phyloP scores from a whole-genome alignment of 2,329 filamentous ascomycete species.

The Penicillium frequentans region DNA sequence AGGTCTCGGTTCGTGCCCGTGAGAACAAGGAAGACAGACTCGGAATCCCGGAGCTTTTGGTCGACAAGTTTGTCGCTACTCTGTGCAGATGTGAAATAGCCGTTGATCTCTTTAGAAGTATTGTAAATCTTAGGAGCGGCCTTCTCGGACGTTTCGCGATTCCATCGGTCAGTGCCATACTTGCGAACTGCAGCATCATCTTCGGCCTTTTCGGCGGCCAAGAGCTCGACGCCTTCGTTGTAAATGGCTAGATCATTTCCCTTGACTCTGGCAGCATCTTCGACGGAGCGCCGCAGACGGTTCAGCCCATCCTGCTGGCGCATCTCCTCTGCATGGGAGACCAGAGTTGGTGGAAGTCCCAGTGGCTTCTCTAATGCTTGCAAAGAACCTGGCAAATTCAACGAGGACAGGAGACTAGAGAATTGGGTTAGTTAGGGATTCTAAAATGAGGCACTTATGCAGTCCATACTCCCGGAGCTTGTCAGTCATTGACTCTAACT shows the following conservation, averaged over 20 bases:
- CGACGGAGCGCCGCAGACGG: slow-evolving; percentile 73
- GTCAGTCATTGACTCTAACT: slow-evolving; percentile 78
- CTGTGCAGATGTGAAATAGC: slow-evolving; percentile 75
- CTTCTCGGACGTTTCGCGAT: slow-evolving; percentile 64
- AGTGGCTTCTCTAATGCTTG: slow-evolving; percentile 95
- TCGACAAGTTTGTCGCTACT: slow-evolving; percentile 70
- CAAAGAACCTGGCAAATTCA: slow-evolving; percentile 87
- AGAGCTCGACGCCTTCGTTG: slow-evolving; percentile 75
- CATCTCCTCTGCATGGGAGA: slow-evolving; percentile 91
- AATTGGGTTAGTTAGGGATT: slow-evolving; percentile 8
- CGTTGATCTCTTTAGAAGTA: slow-evolving; percentile 75
- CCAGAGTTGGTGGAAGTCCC: slow-evolving; percentile 78
- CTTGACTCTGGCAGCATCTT: slow-evolving; percentile 89
- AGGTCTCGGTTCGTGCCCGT: slow-evolving; percentile 77
- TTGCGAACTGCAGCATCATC: slow-evolving; percentile 73
- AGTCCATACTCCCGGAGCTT: slow-evolving; percentile 66
- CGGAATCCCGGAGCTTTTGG: slow-evolving; percentile 74
- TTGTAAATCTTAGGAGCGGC: slow-evolving; percentile 73
- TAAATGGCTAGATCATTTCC: slow-evolving; percentile 74
- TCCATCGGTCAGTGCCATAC: slow-evolving; percentile 87
- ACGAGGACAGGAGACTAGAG: slow-evolving; percentile 63
- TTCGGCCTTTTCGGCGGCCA: slow-evolving; percentile 79
- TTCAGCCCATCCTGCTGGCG: slow-evolving; percentile 84
- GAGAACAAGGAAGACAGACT: slow-evolving; percentile 72
- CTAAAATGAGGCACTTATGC: neutral